phyloP scores from a whole-genome alignment of 2,329 filamentous ascomycete genomes.

The Fusarium beomiforme region DNA sequence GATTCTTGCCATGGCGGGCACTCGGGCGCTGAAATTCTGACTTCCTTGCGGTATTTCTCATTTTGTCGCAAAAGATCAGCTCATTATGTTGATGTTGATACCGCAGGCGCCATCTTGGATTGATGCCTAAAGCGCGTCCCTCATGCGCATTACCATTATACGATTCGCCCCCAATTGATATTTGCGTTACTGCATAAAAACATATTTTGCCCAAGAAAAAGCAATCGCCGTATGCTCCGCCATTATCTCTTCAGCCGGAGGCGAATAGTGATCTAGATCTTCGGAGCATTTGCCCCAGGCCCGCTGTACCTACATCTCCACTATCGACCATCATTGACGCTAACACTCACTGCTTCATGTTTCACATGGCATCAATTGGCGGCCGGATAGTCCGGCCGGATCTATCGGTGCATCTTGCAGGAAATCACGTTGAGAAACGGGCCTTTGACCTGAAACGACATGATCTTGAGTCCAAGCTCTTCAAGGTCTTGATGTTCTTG shows the following conservation, averaged over 20 bases:
- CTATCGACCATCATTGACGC: not conserved
- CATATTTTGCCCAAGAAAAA: not conserved
- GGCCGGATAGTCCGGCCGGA: not conserved
- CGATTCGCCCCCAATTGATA: not conserved
- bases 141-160: not conserved
- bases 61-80: not conserved
- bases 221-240: not conserved
- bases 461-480: not conserved
- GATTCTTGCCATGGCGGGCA: too few species aligned
- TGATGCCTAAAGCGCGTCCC: not conserved
- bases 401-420: not conserved
- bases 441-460: not conserved
- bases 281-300: not conserved
- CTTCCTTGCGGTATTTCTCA: too few species aligned
- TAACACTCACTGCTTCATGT: too few species aligned
- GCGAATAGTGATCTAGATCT: too few species aligned
- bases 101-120: not conserved
- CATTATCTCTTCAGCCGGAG: rapidly evolving
- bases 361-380: rapidly evolving
- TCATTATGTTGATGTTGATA: not conserved
- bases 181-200: rapidly evolving
- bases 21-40: too few species aligned
- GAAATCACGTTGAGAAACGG: not conserved
- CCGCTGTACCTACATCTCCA: not conserved
- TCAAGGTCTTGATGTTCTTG: not conserved